These are phyloP conservation scores for Termitomyces sp. DNA, from an alignment of 768 basidiomycete genomes.

Conservation along the genomic window DNA sequence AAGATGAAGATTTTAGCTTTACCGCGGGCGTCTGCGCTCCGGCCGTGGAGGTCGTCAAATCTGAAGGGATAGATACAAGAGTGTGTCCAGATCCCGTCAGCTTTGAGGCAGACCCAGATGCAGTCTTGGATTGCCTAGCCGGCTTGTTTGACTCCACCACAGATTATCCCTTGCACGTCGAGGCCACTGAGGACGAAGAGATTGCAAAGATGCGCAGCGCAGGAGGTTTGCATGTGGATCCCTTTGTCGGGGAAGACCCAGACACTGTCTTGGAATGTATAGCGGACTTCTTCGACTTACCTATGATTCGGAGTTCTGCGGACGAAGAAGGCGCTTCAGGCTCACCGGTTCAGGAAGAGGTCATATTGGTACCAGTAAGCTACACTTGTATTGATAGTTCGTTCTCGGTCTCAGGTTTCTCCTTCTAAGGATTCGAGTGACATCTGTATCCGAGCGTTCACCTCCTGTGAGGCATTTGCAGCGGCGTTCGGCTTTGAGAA, in stretches of 20 bases:
- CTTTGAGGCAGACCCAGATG: neutral
- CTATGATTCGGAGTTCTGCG: neutral
- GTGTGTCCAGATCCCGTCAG: neutral
- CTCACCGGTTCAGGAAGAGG: neutral
- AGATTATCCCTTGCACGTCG: neutral
- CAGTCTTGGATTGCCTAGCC: neutral
- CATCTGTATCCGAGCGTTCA: neutral
- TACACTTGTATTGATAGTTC: neutral
- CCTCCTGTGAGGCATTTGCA: neutral
- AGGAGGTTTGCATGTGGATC: neutral
- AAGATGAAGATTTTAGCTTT: neutral
- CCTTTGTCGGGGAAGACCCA: too few species aligned
- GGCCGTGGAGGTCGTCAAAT: neutral
- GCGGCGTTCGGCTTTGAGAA: neutral
- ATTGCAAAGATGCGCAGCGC: neutral
- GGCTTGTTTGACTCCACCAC: neutral
- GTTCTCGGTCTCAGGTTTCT: neutral
- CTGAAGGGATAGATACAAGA: neutral
- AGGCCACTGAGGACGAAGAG: neutral
- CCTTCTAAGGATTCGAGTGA: neutral
- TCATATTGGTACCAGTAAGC: neutral
- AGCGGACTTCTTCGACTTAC: neutral
- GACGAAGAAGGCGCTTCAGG: neutral
- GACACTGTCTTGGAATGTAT: neutral
- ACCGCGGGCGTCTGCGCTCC: too few species aligned